Evolutionary conservation across 1,284 basidiomycete genomes (phyloP).

Genomic region (Melampsora americana): DNA sequence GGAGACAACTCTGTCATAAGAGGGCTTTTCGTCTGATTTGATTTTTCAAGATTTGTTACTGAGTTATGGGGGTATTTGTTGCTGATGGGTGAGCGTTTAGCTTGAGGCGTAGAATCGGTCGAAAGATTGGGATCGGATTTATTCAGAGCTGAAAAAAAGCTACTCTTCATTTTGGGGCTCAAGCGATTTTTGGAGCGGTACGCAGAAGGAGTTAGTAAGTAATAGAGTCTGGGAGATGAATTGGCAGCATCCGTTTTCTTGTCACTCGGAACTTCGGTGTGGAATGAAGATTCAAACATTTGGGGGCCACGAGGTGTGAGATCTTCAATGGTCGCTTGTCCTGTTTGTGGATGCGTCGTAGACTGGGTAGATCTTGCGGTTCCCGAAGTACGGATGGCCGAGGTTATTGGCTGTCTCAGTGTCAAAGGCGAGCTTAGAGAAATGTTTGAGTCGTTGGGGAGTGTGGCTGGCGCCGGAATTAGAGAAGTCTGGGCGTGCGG

Average conservation of each 20-base stretch:
- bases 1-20: neutral
- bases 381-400: neutral
- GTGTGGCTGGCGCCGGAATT: neutral
- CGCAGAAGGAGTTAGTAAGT: conserved; percentile 10
- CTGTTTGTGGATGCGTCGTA: too few species aligned
- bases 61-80: neutral
- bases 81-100: neutral
- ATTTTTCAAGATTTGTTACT: neutral
- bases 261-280: neutral
- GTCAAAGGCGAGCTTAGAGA: conserved; percentile 2
- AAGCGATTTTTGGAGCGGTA: conserved; percentile 9
- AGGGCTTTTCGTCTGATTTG: neutral
- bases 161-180: conserved; percentile 23
- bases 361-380: neutral
- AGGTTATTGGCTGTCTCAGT: neutral
- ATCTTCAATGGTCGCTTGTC: neutral
- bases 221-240: neutral
- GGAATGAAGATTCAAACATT: neutral
- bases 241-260: neutral
- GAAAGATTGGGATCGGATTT: conserved; percentile 28
- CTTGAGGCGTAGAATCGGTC: neutral
- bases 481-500: neutral
- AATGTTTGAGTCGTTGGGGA: neutral
- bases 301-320: neutral
- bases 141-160: conserved; percentile 21